Conservation (phyloP, 371 early-diverging fungal genomes). For the Mucor mucedo region DNA sequence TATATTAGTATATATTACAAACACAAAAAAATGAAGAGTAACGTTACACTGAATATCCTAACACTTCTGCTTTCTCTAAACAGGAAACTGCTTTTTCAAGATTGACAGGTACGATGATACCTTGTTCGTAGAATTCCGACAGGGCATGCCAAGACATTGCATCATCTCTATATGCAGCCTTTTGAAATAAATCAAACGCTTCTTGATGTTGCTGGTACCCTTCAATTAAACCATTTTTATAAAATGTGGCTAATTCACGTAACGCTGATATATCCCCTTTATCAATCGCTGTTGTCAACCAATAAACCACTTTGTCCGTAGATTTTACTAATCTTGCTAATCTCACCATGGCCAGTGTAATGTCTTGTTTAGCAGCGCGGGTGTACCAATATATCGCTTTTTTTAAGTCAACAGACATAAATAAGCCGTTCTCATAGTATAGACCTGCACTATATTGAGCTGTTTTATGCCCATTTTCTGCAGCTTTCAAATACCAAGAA, state of each 20-base stretch:
- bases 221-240: conserved; percentile 28
- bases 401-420: conserved; percentile 26
- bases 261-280: conserved; percentile 25
- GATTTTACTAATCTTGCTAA: conserved; percentile 32
- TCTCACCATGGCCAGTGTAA: conserved; percentile 42
- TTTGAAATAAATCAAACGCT: conserved; percentile 50
- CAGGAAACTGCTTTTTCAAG: conserved; percentile 32
- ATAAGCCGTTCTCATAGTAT: conserved; percentile 51
- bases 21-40: background rate
- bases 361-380: conserved; percentile 40
- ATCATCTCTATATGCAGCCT: conserved; percentile 51
- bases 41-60: conserved; percentile 37
- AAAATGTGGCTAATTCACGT: conserved; percentile 31
- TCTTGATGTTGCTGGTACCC: conserved; percentile 13
- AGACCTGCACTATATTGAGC: conserved; percentile 53
- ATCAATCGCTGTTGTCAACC: conserved; percentile 27
- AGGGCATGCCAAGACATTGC: conserved; percentile 76
- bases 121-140: conserved; percentile 29
- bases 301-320: conserved; percentile 20
- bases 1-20: background rate
- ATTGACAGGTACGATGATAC: conserved; percentile 4
- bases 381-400: conserved; percentile 41
- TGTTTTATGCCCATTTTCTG: conserved; percentile 45
- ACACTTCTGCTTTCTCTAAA: conserved; percentile 26
- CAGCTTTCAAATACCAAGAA: conserved; percentile 56